These are phyloP conservation scores for Blumeria hordei DNA, from an alignment of 2,329 filamentous ascomycete genomes.

Conservation along the genomic window DNA sequence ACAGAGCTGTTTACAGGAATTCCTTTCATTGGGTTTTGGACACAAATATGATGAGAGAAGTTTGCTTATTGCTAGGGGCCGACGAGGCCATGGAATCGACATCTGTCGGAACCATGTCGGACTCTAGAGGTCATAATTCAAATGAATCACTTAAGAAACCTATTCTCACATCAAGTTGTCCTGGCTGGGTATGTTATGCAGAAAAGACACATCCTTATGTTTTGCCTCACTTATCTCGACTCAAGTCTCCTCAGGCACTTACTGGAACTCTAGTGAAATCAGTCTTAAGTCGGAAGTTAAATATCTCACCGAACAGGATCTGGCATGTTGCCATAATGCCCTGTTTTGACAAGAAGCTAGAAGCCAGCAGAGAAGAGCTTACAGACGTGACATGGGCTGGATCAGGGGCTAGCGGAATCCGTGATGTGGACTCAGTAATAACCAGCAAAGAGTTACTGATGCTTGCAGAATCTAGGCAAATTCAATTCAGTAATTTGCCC, in stretches of 20 bases:
- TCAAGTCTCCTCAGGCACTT: conserved; percentile 87
- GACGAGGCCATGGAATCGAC: conserved; percentile 36
- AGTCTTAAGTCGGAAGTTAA: conserved; percentile 45
- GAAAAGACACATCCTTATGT: conserved; percentile 95
- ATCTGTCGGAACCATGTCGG: background rate
- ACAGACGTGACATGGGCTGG: conserved; percentile 54
- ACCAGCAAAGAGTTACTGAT: conserved; percentile 87
- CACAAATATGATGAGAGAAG: conserved; percentile 62
- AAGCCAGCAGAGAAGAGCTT: conserved; percentile 80
- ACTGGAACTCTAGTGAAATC: conserved; percentile 81
- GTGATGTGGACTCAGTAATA: conserved; percentile 95
- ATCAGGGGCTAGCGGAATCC: conserved; percentile 29
- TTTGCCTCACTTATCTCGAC: conserved; percentile 64
- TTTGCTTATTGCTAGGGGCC: conserved; percentile 56
- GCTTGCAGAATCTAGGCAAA: conserved; percentile 55
- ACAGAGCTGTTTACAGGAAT: conserved; percentile 47
- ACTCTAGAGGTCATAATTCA: background rate
- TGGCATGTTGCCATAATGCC: conserved; percentile 97
- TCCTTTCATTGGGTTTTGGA: conserved; percentile 78
- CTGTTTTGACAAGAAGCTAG: conserved; percentile 96
- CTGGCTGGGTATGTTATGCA: conserved; percentile 96
- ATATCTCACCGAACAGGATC: conserved; percentile 53
- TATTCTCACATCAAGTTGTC: conserved; percentile 71
- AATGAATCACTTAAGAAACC: conserved; percentile 20
- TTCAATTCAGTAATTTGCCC: conserved; percentile 54